These are phyloP conservation scores for Apophysomyces elegans DNA, from an alignment of 371 early-diverging fungal genomes.

Conservation along the genomic window DNA sequence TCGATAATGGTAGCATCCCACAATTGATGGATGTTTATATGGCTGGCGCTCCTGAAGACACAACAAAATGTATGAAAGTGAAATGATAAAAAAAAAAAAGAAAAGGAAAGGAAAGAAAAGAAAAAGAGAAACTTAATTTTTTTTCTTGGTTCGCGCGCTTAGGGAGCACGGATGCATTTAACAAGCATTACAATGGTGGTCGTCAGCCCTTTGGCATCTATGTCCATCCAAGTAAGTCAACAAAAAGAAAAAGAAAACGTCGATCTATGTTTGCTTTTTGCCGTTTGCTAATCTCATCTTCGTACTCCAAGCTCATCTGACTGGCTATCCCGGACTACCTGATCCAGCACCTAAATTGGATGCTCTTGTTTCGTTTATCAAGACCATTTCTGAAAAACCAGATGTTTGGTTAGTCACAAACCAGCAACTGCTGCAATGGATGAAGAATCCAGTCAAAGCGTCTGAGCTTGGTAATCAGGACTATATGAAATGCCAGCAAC, in stretches of 20 bases:
- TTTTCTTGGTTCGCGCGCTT: not conserved
- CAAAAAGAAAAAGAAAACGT: not conserved
- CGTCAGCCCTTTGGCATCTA: conserved; percentile 75
- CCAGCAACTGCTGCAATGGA: conserved; percentile 65
- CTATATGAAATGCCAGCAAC: conserved; percentile 62
- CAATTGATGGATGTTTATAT: conserved; percentile 75
- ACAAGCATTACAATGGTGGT: conserved; percentile 61
- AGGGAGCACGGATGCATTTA: conserved; percentile 55
- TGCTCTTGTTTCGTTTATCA: conserved; percentile 46
- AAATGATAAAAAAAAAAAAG: conserved; percentile 9
- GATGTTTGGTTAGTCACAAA: conserved; percentile 72
- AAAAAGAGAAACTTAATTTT: not conserved
- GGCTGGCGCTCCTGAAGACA: conserved; percentile 46
- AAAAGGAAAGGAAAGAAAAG: not conserved
- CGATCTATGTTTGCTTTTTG: not conserved
- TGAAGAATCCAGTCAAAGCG: conserved; percentile 69
- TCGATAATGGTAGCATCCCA: conserved; percentile 37
- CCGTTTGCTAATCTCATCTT: not conserved
- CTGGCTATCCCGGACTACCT: conserved; percentile 39
- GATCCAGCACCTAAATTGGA: conserved; percentile 40
- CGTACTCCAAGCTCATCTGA: conserved; percentile 42
- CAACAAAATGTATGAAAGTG: conserved; percentile 43
- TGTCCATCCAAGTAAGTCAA: conserved; percentile 53
- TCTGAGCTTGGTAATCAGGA: conserved; percentile 55
- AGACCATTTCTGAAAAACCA: conserved; percentile 41